Evolutionary conservation across 73 alveolate species (phyloP).

Genomic region (Symbiodinium pilosum): DNA sequence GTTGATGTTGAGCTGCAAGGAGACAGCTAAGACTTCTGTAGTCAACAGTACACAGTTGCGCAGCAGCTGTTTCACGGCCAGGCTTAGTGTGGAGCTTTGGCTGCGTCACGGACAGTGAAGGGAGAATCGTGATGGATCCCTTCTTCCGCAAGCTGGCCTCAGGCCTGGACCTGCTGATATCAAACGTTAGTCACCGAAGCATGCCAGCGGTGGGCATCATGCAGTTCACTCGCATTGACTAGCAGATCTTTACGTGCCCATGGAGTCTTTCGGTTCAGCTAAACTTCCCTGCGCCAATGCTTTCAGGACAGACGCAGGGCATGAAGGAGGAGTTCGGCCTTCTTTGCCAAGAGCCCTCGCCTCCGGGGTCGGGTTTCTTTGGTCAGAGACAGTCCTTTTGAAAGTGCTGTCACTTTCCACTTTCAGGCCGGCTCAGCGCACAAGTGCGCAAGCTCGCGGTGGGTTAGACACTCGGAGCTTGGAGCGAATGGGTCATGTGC

Average conservation of each 20-base stretch:
- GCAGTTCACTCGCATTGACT: neutral
- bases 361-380: neutral
- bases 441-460: neutral
- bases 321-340: constrained; percentile 83
- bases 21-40: neutral
- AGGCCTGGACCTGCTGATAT: constrained; percentile 14
- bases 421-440: neutral
- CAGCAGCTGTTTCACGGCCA: neutral
- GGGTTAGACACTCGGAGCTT: neutral
- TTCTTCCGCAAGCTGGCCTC: constrained; percentile 96
- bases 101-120: constrained; percentile 98
- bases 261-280: too few species aligned
- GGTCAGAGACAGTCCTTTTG: neutral
- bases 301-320: constrained; percentile 73
- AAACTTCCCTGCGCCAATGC: too few species aligned
- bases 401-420: too few species aligned
- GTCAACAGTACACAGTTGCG: neutral
- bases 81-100: constrained; percentile 99
- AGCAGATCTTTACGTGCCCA: neutral
- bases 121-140: constrained; percentile 98
- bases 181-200: neutral
- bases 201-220: neutral
- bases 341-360: constrained; percentile 23
- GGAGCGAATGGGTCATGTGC: neutral
- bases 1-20: too few species aligned